Evolutionary conservation across 139 green algal genomes (phyloP).

Genomic region (Marvania coccoides): DNA sequence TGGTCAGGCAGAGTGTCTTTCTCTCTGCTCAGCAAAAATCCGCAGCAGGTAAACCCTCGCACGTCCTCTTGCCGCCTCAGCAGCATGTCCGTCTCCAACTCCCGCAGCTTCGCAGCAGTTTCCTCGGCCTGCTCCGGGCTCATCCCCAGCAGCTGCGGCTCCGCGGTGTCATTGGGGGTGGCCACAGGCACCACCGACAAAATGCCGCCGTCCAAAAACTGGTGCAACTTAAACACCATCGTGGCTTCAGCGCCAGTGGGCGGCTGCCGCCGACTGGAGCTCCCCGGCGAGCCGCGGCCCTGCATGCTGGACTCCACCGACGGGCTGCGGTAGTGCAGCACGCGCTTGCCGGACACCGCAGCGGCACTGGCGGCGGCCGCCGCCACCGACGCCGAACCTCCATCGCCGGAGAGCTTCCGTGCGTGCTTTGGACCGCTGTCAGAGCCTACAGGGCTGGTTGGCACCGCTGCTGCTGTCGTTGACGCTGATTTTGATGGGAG

Average conservation of each 20-base stretch:
- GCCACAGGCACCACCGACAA: conserved; percentile 14
- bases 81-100: conserved; percentile 30
- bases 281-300: background rate
- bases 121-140: conserved; percentile 34
- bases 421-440: too few species aligned
- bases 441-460: too few species aligned
- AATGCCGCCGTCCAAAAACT: conserved; percentile 13
- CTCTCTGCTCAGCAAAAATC: conserved; percentile 16
- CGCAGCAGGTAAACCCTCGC: conserved; percentile 13
- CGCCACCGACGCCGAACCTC: background rate
- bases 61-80: conserved; percentile 22
- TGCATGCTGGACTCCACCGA: background rate
- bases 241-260: conserved; percentile 11
- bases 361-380: too few species aligned
- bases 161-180: conserved; percentile 16
- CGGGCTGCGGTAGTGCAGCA: conserved; percentile 9
- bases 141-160: conserved; percentile 34
- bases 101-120: conserved; percentile 25
- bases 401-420: background rate
- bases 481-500: too few species aligned
- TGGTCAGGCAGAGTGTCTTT: conserved; percentile 21
- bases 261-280: background rate
- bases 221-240: conserved; percentile 7
- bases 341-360: too few species aligned
- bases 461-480: too few species aligned